Evolutionary conservation across 169 alveolate species (phyloP).

Genomic region (Theileria luwenshuni): DNA sequence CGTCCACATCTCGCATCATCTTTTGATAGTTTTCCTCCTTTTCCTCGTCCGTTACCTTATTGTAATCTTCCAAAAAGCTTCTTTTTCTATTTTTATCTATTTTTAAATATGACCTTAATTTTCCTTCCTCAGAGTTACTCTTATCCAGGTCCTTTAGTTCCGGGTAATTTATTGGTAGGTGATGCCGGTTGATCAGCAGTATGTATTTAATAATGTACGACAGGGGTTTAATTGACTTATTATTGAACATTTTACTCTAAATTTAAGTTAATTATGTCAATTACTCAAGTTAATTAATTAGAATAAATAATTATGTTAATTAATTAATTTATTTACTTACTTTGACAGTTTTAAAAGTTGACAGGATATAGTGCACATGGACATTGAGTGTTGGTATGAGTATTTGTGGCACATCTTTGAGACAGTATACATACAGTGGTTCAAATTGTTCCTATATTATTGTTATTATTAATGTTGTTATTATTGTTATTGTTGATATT

Average conservation of each 20-base stretch:
- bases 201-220: not conserved
- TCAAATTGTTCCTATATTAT: slow-evolving; percentile 25
- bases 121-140: not conserved
- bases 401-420: slow-evolving; percentile 33
- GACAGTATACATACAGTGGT: slow-evolving; percentile 32
- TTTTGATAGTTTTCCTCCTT: not conserved
- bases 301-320: not conserved
- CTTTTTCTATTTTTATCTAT: too few relatives aligned
- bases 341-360: slow-evolving; percentile 49
- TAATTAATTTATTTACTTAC: not conserved
- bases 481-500: not conserved
- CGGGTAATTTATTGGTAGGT: slow-evolving; percentile 2
- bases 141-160: not conserved
- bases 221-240: not conserved
- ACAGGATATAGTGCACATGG: slow-evolving; percentile 27
- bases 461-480: not conserved
- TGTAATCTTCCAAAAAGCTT: not conserved
- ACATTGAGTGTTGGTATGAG: slow-evolving; percentile 2
- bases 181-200: not conserved
- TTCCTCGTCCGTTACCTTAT: not conserved
- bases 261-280: not conserved
- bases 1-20: not conserved
- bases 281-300: not conserved
- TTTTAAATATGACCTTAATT: not conserved
- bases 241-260: slow-evolving; percentile 11